Evolutionary conservation across 306 rosid species (phyloP).

Genomic region (Acmispon strigosus): DNA sequence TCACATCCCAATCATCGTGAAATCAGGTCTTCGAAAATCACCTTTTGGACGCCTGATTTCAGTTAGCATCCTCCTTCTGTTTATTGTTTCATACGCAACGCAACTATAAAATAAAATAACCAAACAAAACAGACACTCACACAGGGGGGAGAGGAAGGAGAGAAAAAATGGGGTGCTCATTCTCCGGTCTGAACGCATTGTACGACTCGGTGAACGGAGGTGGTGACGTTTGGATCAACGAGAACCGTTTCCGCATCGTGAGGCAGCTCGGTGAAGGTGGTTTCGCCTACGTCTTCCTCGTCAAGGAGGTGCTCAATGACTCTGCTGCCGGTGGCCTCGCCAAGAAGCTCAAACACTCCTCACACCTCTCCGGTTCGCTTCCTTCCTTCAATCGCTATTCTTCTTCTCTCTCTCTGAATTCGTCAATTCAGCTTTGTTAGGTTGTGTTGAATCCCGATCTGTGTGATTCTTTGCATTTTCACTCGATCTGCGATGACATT

Average conservation of each 20-base stretch:
- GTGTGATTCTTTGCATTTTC: background rate
- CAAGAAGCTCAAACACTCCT: slow-evolving; percentile 62
- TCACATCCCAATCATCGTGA: slow-evolving; percentile 20
- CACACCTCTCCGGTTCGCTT: slow-evolving; percentile 71
- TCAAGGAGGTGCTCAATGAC: slow-evolving; percentile 64
- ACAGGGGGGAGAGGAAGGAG: background rate
- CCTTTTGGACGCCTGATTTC: slow-evolving; percentile 37
- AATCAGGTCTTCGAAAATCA: slow-evolving; percentile 46
- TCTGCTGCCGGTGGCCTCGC: slow-evolving; percentile 47
- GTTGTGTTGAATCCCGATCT: slow-evolving; percentile 25
- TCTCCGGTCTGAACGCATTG: slow-evolving; percentile 84
- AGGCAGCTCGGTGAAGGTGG: slow-evolving; percentile 99
- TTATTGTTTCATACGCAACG: no score
- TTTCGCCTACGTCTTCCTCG: slow-evolving; percentile 79
- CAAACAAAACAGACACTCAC: background rate
- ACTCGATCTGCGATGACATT: background rate
- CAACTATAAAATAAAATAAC: no score
- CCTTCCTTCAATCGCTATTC: background rate
- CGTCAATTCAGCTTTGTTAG: background rate
- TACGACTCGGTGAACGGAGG: slow-evolving; percentile 94
- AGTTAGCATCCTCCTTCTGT: background rate
- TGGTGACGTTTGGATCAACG: slow-evolving; percentile 97
- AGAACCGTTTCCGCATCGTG: slow-evolving; percentile 76
- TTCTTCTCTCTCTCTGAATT: background rate
- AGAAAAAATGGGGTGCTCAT: slow-evolving; percentile 77